phyloP scores from a whole-genome alignment of 2,329 filamentous ascomycete genomes.

The Byssochlamys sp. region DNA sequence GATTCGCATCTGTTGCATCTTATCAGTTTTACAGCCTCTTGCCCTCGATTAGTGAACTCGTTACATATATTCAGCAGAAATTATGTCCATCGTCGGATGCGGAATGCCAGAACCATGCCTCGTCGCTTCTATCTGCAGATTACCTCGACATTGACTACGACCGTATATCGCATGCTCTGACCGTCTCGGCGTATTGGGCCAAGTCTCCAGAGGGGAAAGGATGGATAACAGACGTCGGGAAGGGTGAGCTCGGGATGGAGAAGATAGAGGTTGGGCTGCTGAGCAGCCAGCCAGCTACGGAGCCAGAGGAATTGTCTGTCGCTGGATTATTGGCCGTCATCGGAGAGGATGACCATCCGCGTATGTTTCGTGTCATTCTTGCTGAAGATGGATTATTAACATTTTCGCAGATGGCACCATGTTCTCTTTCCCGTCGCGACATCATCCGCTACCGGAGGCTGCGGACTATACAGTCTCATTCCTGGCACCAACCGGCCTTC shows the following conservation, averaged over 20 bases:
- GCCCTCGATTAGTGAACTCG: slow-evolving; percentile 47
- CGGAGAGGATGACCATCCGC: slow-evolving; percentile 60
- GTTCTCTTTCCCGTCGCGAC: slow-evolving; percentile 75
- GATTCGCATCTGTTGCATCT: slow-evolving; percentile 53
- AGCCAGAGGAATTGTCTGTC: slow-evolving; percentile 66
- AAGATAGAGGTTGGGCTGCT: slow-evolving; percentile 76
- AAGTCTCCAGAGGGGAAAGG: slow-evolving; percentile 21
- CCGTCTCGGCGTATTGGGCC: slow-evolving; percentile 55
- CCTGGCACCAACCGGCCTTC: slow-evolving; percentile 64
- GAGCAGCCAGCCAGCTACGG: slow-evolving; percentile 47
- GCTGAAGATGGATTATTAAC: slow-evolving; percentile 5
- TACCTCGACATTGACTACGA: slow-evolving; percentile 72
- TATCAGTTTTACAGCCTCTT: slow-evolving; percentile 64
- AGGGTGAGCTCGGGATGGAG: slow-evolving; percentile 24
- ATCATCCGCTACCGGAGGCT: slow-evolving; percentile 48
- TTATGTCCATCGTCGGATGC: slow-evolving; percentile 42
- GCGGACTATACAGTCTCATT: slow-evolving; percentile 56
- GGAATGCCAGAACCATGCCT: slow-evolving; percentile 43
- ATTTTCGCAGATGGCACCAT: slow-evolving; percentile 54
- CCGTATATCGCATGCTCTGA: slow-evolving; percentile 54
- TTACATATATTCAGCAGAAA: slow-evolving; percentile 42
- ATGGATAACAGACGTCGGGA: slow-evolving; percentile 41
- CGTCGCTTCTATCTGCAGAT: slow-evolving; percentile 44
- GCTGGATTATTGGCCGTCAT: slow-evolving; percentile 70
- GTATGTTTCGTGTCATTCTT: slow-evolving; percentile 29